Conservation (phyloP, 2,329 filamentous ascomycete species). For the Pseudocercospora fijiensis region DNA sequence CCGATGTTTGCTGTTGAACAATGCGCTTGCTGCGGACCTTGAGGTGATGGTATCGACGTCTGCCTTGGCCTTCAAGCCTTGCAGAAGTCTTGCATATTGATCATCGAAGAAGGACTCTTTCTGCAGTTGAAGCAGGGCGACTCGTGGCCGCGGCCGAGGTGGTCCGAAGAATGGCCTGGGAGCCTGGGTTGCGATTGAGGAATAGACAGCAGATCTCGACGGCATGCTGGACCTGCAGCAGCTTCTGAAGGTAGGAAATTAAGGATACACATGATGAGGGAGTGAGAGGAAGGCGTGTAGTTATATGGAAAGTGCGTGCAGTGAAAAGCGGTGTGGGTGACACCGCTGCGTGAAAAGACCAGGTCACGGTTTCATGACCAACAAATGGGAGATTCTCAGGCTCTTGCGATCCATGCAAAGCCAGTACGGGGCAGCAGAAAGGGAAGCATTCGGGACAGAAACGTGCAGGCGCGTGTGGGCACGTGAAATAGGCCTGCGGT, state of each 20-base stretch:
- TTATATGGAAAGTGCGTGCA: conserved; percentile 7
- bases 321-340: conserved; percentile 21
- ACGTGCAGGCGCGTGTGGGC: conserved; percentile 16
- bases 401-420: not conserved
- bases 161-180: conserved; percentile 19
- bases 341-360: conserved; percentile 18
- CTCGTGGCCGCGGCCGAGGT: conserved; percentile 12
- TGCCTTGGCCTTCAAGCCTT: conserved; percentile 16
- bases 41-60: conserved; percentile 21
- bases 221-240: conserved; percentile 17
- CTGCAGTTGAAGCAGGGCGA: conserved; percentile 25
- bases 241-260: conserved; percentile 6
- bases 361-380: conserved; percentile 15
- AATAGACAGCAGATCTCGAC: conserved; percentile 18
- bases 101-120: conserved; percentile 26
- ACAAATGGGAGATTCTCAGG: conserved; percentile 8
- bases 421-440: conserved; percentile 8
- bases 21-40: conserved; percentile 13
- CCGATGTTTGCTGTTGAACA: conserved; percentile 9
- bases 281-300: conserved; percentile 1
- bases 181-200: conserved; percentile 12
- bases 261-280: not conserved
- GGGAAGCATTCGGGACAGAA: conserved; percentile 11
- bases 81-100: conserved; percentile 15
- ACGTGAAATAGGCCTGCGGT: conserved; percentile 11